phyloP scores from a whole-genome alignment of 331 rosid genomes.

The Spiraea crenata region DNA sequence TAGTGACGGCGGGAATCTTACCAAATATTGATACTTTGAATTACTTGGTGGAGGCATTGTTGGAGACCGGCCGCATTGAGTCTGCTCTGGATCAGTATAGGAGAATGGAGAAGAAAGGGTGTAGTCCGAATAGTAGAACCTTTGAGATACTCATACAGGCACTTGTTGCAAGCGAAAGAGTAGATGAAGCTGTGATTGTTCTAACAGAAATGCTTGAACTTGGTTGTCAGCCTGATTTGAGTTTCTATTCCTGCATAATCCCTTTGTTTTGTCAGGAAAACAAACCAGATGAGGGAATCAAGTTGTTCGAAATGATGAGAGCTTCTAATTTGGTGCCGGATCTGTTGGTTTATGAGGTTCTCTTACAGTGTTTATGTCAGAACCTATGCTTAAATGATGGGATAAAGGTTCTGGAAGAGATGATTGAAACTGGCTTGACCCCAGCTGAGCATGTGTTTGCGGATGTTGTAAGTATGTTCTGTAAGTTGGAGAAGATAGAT shows the following conservation, averaged over 20 bases:
- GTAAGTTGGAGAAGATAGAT: constrained; percentile 53
- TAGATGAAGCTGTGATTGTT: constrained; percentile 62
- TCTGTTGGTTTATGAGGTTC: constrained; percentile 38
- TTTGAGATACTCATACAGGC: constrained; percentile 63
- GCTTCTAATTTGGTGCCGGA: constrained; percentile 52
- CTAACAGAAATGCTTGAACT: constrained; percentile 46
- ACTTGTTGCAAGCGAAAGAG: constrained; percentile 40
- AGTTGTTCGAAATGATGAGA: constrained; percentile 61
- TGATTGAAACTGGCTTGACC: constrained; percentile 37
- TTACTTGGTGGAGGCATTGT: constrained; percentile 61
- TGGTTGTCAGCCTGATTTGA: constrained; percentile 45
- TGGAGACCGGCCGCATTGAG: constrained; percentile 38
- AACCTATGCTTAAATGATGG: constrained; percentile 53
- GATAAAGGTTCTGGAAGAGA: constrained; percentile 48
- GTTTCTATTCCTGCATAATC: constrained; percentile 51
- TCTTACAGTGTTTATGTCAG: constrained; percentile 58
- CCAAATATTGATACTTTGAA: constrained; percentile 73
- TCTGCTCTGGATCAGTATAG: constrained; percentile 76
- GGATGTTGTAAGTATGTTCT: constrained; percentile 47
- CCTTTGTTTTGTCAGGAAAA: constrained; percentile 71
- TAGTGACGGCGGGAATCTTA: constrained; percentile 63
- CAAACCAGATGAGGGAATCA: constrained; percentile 50
- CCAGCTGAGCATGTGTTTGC: constrained; percentile 36
- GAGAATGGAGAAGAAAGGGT: constrained; percentile 74
- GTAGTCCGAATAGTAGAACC: constrained; percentile 63